A percentile compares a stretch with the other conserved stretches of the same genome.
These are phyloP conservation scores for Eucalyptus sideroxylon DNA, from an alignment of 345 rosid genomes.

Conservation along the genomic window DNA sequence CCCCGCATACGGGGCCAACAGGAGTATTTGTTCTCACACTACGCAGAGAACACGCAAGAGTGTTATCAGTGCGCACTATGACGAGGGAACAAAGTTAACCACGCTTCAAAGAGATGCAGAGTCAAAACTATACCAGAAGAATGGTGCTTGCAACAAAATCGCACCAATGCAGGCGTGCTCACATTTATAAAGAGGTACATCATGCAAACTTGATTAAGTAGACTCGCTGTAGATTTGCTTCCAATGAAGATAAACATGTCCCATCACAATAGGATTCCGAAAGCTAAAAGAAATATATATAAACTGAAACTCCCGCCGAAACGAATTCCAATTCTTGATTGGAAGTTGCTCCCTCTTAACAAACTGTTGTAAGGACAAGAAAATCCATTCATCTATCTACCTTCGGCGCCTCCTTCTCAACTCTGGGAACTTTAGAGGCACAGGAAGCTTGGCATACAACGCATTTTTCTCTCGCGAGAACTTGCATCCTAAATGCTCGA, in stretches of 20 bases:
- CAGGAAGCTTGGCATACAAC: slow-evolving; percentile 32
- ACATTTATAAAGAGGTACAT: background rate
- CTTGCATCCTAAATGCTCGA: slow-evolving; percentile 73
- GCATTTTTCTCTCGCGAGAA: slow-evolving; percentile 6
- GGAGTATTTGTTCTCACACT: background rate
- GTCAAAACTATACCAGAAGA: background rate
- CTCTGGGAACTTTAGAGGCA: slow-evolving; percentile 56
- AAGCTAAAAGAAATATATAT: background rate
- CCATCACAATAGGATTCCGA: background rate
- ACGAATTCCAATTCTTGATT: background rate
- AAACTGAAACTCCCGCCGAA: no score
- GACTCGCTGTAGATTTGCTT: background rate
- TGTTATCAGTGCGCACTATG: background rate
- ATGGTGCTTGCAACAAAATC: background rate
- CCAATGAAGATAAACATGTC: background rate
- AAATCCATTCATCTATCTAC: background rate
- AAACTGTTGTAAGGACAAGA: background rate
- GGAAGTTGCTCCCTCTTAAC: background rate
- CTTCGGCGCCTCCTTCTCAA: slow-evolving; percentile 17
- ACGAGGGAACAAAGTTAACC: background rate
- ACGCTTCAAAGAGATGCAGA: background rate
- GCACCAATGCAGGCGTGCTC: background rate
- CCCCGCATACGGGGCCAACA: background rate
- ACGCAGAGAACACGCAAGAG: background rate
- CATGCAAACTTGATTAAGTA: background rate